phyloP scores from a whole-genome alignment of 495 filamentous ascomycete genomes.

The Polyplosphaeria fusca region DNA sequence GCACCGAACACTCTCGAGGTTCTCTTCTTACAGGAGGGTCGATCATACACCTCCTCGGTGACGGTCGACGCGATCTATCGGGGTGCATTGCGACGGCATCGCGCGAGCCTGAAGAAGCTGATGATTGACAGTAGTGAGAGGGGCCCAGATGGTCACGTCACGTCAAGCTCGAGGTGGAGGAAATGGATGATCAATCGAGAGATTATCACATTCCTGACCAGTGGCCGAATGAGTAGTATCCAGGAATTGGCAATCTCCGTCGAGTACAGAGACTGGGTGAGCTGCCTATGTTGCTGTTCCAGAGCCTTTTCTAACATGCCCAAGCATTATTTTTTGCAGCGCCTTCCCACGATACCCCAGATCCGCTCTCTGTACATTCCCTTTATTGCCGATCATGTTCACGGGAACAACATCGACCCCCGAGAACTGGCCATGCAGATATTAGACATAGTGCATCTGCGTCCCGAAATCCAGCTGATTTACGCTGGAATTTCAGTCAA shows the following conservation, averaged over 20 bases:
- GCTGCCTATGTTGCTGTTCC: slow-evolving; percentile 22
- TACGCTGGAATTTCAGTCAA: slow-evolving; percentile 83
- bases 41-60: slow-evolving; percentile 55
- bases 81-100: slow-evolving; percentile 69
- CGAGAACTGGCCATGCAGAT: slow-evolving; percentile 81
- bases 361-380: slow-evolving; percentile 78
- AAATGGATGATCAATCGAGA: slow-evolving; percentile 78
- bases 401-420: slow-evolving; percentile 52
- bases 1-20: slow-evolving; percentile 83
- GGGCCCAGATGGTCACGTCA: slow-evolving; percentile 37
- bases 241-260: slow-evolving; percentile 74
- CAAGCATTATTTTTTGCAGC: slow-evolving; percentile 84
- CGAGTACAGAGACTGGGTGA: slow-evolving; percentile 84
- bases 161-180: slow-evolving; percentile 52
- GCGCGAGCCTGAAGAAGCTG: slow-evolving; percentile 69
- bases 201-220: slow-evolving; percentile 72
- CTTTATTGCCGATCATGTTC: slow-evolving; percentile 63
- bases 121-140: slow-evolving; percentile 69
- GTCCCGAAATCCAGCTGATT: slow-evolving; percentile 79
- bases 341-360: slow-evolving; percentile 70
- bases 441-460: slow-evolving; percentile 77
- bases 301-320: slow-evolving; percentile 30
- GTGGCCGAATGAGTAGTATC: slow-evolving; percentile 74
- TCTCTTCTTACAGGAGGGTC: slow-evolving; percentile 76
- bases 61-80: slow-evolving; percentile 72